Evolutionary conservation across 805 yeast genomes (phyloP), one percentile per base, ranked within the genome.

Genomic region (Komagataella kurtzmanii): DNA sequence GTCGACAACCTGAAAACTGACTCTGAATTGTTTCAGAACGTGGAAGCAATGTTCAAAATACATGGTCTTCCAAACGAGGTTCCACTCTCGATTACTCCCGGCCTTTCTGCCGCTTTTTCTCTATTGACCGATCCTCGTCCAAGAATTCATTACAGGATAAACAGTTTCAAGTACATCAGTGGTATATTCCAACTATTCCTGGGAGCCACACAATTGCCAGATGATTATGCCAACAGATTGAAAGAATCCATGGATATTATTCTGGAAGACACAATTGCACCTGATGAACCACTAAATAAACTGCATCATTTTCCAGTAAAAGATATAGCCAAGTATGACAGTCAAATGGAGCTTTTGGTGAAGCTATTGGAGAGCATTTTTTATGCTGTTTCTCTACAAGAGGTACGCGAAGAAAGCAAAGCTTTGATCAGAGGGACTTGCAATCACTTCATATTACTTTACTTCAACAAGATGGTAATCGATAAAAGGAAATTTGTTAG

Each of bases 81-180:
- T 3, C 83, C 90, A 1, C 73, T 93, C 30, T 82, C 93, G 0
- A 72, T 93, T 23, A 84, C 97, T 0, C 85, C 96, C 0, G 97
- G 93, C 24, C 72, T 91, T 4, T 75, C 79, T 44, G 77, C 91
- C 3, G 97, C 97, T 0, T 70, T 90, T 45, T 77, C 77, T 21
- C 74, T 91, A 7, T 65, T 93, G 50, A 85, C 84, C 53, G 90
- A 88, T 60, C 77, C 79, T 6, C 64, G 81, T 49, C 71, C 75
- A 52, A 76, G 83, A 55, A 64, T 73, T 6, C 86, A 83, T 56
- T 88, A 88, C 63, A 73, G 95, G 50, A 71, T 79, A 6, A 83
- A 86, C 58, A 93, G 98, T 0, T 91, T 79, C 72, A 74, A 79
- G 48, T 86, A 88, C 57, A 67, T 93, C 50, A 70, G 81, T 1